Evolutionary conservation across 148 eudicot genomes (phyloP).

Genomic region (Heliamphora exappendiculata): DNA sequence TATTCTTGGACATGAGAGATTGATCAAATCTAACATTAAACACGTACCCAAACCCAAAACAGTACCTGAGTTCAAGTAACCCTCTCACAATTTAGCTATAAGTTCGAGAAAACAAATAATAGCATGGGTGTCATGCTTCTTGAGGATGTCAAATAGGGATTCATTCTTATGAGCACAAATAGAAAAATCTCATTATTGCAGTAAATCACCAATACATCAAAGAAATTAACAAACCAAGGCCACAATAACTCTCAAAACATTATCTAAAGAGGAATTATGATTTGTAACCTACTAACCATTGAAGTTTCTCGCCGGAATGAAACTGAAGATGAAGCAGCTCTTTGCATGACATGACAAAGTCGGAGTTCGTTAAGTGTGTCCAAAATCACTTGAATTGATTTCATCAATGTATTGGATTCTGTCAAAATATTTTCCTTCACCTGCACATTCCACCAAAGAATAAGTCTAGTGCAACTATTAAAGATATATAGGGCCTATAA

Average conservation of each 20-base stretch:
- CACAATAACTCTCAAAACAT: background rate
- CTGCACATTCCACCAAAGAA: constrained; percentile 34
- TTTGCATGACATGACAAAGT: constrained; percentile 61
- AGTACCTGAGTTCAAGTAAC: background rate
- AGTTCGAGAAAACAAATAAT: background rate
- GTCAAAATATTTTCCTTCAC: constrained; percentile 62
- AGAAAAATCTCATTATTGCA: background rate
- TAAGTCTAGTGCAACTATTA: background rate
- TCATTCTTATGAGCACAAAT: background rate
- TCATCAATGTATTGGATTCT: constrained; percentile 58
- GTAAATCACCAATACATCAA: constrained; percentile 10
- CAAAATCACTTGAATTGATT: constrained; percentile 70
- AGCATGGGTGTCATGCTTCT: background rate
- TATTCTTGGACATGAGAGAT: background rate
- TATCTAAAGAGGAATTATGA: background rate
- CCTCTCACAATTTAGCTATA: background rate
- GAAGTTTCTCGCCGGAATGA: constrained; percentile 40
- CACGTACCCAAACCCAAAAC: background rate
- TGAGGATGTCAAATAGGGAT: background rate
- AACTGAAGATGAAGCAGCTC: constrained; percentile 32
- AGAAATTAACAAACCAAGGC: constrained; percentile 2
- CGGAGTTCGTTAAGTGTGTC: constrained; percentile 87
- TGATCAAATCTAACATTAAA: background rate
- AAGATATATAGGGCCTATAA: background rate
- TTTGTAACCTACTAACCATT: constrained; percentile 28